Base-by-base conservation (phyloP, 192 early-diverging fungal genomes). In the Coemansia sp. region DNA sequence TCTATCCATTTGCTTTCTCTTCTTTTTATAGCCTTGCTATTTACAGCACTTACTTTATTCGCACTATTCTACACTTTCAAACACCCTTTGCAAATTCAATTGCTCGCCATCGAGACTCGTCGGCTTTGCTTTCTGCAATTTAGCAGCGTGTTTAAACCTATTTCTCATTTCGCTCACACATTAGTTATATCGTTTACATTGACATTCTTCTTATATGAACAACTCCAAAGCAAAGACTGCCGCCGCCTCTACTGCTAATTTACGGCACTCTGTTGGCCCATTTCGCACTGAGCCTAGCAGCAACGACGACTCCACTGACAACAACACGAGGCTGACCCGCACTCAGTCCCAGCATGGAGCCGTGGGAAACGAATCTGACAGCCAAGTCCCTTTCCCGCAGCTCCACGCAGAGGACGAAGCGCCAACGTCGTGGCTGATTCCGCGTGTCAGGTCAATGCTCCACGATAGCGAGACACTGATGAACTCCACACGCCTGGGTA, bases 341-440 rank as follows among this genome's bases (percentile, higher is more conserved):
- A 58, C 67, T 13, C 66, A 45, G 46, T 69, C 67, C 30, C 72
- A 68, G 46, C 63, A 65, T 20, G 67, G 60, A 7, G 25, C 23
- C 29, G 28, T 29, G 3, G 26, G 18, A 8, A 48, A 21, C 1
- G 61, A 34, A 10, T 40, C 30, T 8, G 60, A 59, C 23, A 66
- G 65, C 34, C 67, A 56, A 16, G 63, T 73, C 20, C 76, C 71
- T 3, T 79, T 79, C 42, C 76, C 76, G 35, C 69, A 66, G 76
- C 60, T 79, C 18, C 67, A 71, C 9, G 71, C 64, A 8, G 76
- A 79, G 23, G 71, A 79, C 31, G 76, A 79, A 43, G 70, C 76
- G 37, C 70, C 71, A 3, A 73, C 76, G 3, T 70, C 76, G n/a
- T 79, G 76, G 76, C 67, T 79, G 15, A 73, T 79, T 37, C 76